Evolutionary conservation across 2,329 filamentous ascomycete species (phyloP), one percentile per base, ranked within the genome.

Genomic region (Didymella segeticola): DNA sequence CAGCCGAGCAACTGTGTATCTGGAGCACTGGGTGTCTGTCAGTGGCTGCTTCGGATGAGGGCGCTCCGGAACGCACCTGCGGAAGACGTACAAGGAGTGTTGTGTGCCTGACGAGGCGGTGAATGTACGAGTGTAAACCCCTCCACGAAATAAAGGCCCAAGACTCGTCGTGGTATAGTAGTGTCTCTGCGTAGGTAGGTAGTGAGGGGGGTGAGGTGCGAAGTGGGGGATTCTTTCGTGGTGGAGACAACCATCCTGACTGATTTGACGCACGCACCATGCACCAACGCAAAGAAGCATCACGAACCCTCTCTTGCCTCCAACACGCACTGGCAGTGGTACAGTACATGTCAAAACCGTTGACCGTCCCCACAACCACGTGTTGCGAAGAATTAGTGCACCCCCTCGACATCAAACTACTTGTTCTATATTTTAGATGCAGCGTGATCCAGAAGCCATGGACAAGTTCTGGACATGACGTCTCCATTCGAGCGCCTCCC

Each of bases 401-500:
- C 7, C 11, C 7, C 11, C 4, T 37, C 19, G n/a, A 23, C 19
- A 14, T 12, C 10, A 5, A 6, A 23, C 2, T 27, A 30, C 19
- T 46, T 52, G 19, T 42, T 4, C 26, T 25, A 29, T 52, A 17
- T 42, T 4, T 22, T 25, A 29, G 19, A 27, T 30, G 25, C 19
- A 25, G 33, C 5, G 19, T 6, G n/a, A 20, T 19, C 27, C 52
- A 30, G 38, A n/a, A 42, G 39, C 12, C 9, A 53, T 53, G 51
- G 51, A 43, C 20, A 29, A 34, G 12, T 23, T 10, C n/a, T 20
- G 34, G 46, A 46, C 48, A 72, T 70, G 65, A 41, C 52, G 39
- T 61, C 68, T 34, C 53, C 45, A 4, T 52, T 72, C 23, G 68
- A 69, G 42, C 43, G 52, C 34, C 67, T 72, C 37, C 67, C 67